phyloP scores from a whole-genome alignment of 257 asterid species.

The Echium plantagineum region DNA sequence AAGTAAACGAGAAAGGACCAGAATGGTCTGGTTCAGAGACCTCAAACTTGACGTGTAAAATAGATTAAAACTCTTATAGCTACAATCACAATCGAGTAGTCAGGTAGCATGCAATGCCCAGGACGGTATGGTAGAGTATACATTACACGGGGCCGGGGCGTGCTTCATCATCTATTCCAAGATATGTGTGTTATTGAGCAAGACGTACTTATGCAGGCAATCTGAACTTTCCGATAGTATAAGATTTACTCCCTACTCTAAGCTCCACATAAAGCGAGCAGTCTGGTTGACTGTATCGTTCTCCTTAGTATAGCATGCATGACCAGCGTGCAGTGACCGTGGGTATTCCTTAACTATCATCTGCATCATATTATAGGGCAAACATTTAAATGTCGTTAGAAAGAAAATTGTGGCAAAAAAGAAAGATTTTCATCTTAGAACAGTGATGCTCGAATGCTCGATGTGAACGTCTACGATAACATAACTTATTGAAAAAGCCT shows the following conservation, averaged over 20 bases:
- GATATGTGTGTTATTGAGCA: slow-evolving; percentile 16
- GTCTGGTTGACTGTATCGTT: neutral
- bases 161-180: neutral
- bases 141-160: neutral
- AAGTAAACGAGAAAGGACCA: neutral
- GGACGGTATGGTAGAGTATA: neutral
- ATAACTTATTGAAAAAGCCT: neutral
- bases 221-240: neutral
- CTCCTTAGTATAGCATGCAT: slow-evolving; percentile 3
- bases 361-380: slow-evolving; percentile 20
- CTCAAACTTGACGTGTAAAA: neutral
- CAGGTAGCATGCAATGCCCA: neutral
- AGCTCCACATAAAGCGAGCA: neutral
- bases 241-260: neutral
- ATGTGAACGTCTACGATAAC: neutral
- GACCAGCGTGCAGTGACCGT: neutral
- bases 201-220: neutral
- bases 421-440: too few relatives aligned
- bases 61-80: neutral
- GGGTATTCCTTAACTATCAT: slow-evolving; percentile 21
- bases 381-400: neutral
- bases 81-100: neutral
- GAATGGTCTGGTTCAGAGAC: neutral
- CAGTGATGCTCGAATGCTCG: too few relatives aligned
- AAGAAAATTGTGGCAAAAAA: neutral